These are phyloP conservation scores for Blastobotrys americana DNA, from an alignment of 805 yeast species.

Conservation along the genomic window DNA sequence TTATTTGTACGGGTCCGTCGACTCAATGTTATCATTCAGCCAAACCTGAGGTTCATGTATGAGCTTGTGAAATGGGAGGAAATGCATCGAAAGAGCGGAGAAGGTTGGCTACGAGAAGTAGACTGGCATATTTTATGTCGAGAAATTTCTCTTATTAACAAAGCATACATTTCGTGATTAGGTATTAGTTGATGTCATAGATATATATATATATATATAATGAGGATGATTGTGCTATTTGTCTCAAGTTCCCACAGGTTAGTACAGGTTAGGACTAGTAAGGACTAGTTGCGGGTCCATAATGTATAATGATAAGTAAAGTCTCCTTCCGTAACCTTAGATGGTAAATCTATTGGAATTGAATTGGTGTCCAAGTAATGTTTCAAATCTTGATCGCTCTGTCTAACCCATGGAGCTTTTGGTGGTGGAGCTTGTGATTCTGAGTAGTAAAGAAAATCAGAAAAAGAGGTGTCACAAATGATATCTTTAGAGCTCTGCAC, in stretches of 20 bases:
- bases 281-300: too few relatives aligned
- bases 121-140: constrained; percentile 88
- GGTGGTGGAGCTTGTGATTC: constrained; percentile 5
- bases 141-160: constrained; percentile 71
- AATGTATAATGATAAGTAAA: constrained; percentile 53
- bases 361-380: constrained; percentile 32
- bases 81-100: constrained; percentile 22
- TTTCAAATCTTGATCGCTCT: constrained; percentile 32
- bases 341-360: constrained; percentile 19
- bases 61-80: constrained; percentile 73
- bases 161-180: constrained; percentile 44
- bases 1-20: constrained; percentile 83
- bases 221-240: too few relatives aligned
- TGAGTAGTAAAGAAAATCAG: constrained; percentile 20
- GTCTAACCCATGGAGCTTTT: constrained; percentile 26
- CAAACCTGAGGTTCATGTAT: constrained; percentile 85
- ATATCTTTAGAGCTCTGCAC: constrained; percentile 35
- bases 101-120: constrained; percentile 46
- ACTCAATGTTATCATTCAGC: constrained; percentile 88
- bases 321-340: constrained; percentile 37
- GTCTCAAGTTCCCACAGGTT: too few relatives aligned
- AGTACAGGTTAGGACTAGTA: too few relatives aligned
- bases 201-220: constrained; percentile 7
- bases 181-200: constrained; percentile 1
- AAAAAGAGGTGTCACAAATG: constrained; percentile 67